phyloP scores from a whole-genome alignment of 129 eudicot genomes.

The Sambucus nigra region DNA sequence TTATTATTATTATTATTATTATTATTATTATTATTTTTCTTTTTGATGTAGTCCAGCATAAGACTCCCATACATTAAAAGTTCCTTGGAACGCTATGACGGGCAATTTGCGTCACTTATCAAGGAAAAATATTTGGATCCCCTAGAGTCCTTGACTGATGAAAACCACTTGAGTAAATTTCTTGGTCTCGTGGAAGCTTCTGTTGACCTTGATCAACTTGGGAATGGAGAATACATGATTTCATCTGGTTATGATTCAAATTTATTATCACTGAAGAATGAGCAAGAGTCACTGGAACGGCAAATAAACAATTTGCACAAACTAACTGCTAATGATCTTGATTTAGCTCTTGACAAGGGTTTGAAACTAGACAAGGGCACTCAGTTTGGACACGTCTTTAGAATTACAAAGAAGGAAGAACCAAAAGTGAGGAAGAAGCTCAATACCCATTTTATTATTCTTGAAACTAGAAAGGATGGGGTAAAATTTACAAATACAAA shows the following conservation, averaged over 20 bases:
- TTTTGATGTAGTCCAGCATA: conserved; percentile 68
- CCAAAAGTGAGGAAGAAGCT: conserved; percentile 91
- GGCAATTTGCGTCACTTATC: conserved; percentile 61
- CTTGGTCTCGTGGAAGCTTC: conserved; percentile 78
- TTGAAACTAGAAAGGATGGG: conserved; percentile 97
- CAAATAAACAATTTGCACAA: conserved; percentile 65
- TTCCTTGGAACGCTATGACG: conserved; percentile 72
- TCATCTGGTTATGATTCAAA: conserved; percentile 66
- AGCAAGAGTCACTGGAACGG: conserved; percentile 62
- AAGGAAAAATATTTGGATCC: conserved; percentile 55
- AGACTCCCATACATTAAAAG: conserved; percentile 72
- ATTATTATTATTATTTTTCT: no score
- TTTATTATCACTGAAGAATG: conserved; percentile 46
- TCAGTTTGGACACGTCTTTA: conserved; percentile 87
- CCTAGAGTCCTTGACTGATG: conserved; percentile 47
- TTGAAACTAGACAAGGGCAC: conserved; percentile 90
- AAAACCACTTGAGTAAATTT: conserved; percentile 70
- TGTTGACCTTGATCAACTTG: conserved; percentile 95
- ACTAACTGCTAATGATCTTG: conserved; percentile 72
- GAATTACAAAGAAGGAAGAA: conserved; percentile 98
- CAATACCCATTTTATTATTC: conserved; percentile 65
- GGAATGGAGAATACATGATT: conserved; percentile 98
- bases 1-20: no score
- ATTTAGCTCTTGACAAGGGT: conserved; percentile 54
- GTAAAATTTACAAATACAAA: conserved; percentile 84